Percentiles rank a stretch among this genome's conserved stretches.
Conservation (phyloP, 805 yeast species). For the Myxozyma neotropica region DNA sequence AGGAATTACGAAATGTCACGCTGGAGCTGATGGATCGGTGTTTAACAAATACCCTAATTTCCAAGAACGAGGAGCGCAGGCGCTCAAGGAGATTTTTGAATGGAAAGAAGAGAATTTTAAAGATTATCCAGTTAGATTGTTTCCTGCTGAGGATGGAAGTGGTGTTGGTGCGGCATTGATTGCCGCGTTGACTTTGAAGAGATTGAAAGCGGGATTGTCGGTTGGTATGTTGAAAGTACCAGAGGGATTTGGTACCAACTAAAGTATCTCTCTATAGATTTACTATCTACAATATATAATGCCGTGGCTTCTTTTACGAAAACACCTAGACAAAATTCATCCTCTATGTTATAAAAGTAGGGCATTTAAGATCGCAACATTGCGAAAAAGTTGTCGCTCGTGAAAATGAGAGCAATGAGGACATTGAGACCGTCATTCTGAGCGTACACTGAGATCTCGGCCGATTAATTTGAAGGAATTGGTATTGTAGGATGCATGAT, state of each 20-base stretch:
- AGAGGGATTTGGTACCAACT: slow-evolving; percentile 9
- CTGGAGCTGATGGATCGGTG: slow-evolving; percentile 98
- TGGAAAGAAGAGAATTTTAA: slow-evolving; percentile 57
- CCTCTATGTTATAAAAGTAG: too few relatives aligned
- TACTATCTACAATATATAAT: too few relatives aligned
- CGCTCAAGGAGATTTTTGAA: slow-evolving; percentile 82
- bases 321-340: too few relatives aligned
- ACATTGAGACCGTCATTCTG: too few relatives aligned
- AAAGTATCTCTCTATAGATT: not conserved
- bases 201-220: slow-evolving; percentile 43
- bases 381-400: too few relatives aligned
- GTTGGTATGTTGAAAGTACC: slow-evolving; percentile 21
- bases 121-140: slow-evolving; percentile 80
- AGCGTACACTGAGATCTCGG: too few relatives aligned
- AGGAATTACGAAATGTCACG: slow-evolving; percentile 66
- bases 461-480: too few relatives aligned
- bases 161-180: slow-evolving; percentile 99
- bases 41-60: slow-evolving; percentile 92
- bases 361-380: too few relatives aligned
- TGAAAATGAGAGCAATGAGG: too few relatives aligned
- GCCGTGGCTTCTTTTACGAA: too few relatives aligned
- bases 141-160: slow-evolving; percentile 96
- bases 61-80: slow-evolving; percentile 84
- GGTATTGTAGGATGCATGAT: too few relatives aligned
- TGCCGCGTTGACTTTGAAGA: slow-evolving; percentile 88